Conservation (phyloP, 805 yeast species). For the Debaryomyces maramus region DNA sequence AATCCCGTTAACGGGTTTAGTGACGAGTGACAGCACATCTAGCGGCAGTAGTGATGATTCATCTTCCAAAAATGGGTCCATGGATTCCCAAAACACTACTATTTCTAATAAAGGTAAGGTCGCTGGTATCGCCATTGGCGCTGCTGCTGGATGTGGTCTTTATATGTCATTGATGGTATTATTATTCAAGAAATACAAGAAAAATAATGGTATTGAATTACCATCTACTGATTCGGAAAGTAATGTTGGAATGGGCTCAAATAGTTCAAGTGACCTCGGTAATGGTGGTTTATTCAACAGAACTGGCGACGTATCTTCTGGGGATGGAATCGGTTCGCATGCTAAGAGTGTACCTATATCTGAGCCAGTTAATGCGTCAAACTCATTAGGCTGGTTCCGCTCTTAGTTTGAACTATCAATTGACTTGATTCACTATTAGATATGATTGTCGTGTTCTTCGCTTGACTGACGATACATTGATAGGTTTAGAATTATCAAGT, state of each 20-base stretch:
- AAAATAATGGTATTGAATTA: slow-evolving; percentile 39
- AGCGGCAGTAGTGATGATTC: slow-evolving; percentile 12
- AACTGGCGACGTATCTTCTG: slow-evolving; percentile 16
- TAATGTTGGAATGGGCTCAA: slow-evolving; percentile 25
- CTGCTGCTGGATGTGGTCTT: slow-evolving; percentile 70
- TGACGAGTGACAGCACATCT: slow-evolving; percentile 11
- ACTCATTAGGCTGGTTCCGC: slow-evolving; percentile 76
- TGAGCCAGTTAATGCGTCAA: slow-evolving; percentile 67
- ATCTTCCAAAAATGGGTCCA: slow-evolving; percentile 32
- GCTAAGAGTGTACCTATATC: slow-evolving; percentile 51
- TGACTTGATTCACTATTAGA: too few relatives aligned
- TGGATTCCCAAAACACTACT: slow-evolving; percentile 23
- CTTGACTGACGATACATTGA: too few relatives aligned
- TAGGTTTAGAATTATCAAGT: too few relatives aligned
- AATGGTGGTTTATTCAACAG: slow-evolving; percentile 26
- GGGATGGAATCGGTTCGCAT: slow-evolving; percentile 23
- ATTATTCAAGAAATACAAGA: slow-evolving; percentile 51
- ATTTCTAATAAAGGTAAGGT: slow-evolving; percentile 42
- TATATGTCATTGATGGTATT: slow-evolving; percentile 63
- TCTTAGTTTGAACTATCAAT: too few relatives aligned
- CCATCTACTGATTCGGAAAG: slow-evolving; percentile 44
- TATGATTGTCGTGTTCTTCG: too few relatives aligned
- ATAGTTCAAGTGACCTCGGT: slow-evolving; percentile 15
- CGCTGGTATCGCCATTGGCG: slow-evolving; percentile 81
- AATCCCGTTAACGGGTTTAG: slow-evolving; percentile 56